Evolutionary conservation across 176 grass and related monocot genomes (phyloP), one percentile per base, ranked within the genome.

Genomic region (Coix lacrymajobi): DNA sequence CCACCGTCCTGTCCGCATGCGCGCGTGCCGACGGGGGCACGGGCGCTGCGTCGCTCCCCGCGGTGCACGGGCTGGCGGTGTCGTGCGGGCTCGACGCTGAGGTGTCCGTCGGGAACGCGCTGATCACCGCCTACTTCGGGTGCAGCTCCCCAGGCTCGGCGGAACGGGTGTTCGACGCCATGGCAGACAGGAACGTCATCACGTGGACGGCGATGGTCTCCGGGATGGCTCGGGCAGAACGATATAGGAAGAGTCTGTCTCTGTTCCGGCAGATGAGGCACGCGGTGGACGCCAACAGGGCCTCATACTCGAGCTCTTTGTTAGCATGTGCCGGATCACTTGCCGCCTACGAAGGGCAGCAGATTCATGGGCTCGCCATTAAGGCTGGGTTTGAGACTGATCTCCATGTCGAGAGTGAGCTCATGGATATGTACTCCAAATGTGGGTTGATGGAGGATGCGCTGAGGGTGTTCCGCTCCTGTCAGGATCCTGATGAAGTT

Each of bases 381-480:
- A 95, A 95, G 79, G 87, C 87, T 61, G 96, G 91, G 19, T 72
- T 90, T 16, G 87, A 29, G 6, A 32, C 56, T 26, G 91, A 95
- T 44, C 90, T 98, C 15, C 83, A 76, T 61, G 87, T 98, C 11
- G 75, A 88, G 77, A 90, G 96, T 46, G 89, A 63, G 38, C 83
- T 98, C 78, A 95, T 98, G 96, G 96, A 95, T 29, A 70, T 95
- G 72, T 98, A 95, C 56, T 95, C 92, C 12, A 98, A 98, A 78
- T 98, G 92, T 11, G 87, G 90, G n/a, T 78, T 85, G 20, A 95
- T 93, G 87, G 88, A 93, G 31, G 96, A 93, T 58, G 89, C 91
- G 7, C 83, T 98, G 33, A 75, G 74, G 12, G 44, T 98, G n/a
- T 95, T 95, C 48, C 73, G 84, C 7, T 83, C 84, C 10, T 87